Percentiles rank a stretch among this genome's conserved stretches.
phyloP scores from a whole-genome alignment of 2,329 filamentous ascomycete genomes.

The Ophiostoma ips region DNA sequence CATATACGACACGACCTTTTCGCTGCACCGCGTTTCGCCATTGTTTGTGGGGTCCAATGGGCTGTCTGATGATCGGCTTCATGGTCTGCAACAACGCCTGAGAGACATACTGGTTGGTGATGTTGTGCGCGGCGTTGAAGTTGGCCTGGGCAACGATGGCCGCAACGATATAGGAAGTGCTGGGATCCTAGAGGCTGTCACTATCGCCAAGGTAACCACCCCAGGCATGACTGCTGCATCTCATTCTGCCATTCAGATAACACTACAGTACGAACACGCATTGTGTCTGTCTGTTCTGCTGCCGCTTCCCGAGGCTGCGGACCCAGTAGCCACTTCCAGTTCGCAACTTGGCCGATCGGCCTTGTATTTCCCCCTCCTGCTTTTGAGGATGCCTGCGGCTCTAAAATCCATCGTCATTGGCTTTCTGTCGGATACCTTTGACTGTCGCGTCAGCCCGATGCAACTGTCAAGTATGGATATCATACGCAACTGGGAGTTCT shows the following conservation, averaged over 20 bases:
- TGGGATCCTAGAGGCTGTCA: conserved; percentile 32
- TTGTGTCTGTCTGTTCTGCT: conserved; percentile 37
- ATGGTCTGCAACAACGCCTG: conserved; percentile 31
- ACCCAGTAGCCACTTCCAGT: not conserved
- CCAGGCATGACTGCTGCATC: conserved; percentile 16
- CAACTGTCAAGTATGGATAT: conserved; percentile 37
- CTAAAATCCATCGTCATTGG: conserved; percentile 34
- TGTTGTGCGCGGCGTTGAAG: conserved; percentile 45
- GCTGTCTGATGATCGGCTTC: conserved; percentile 27
- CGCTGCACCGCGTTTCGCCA: conserved; percentile 40
- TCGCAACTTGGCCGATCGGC: conserved; percentile 16
- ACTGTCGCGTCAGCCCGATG: conserved; percentile 39
- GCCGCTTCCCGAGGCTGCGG: conserved; percentile 19
- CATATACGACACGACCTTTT: conserved; percentile 45
- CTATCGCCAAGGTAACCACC: conserved; percentile 31
- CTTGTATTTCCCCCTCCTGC: conserved; percentile 37
- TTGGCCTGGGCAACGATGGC: conserved; percentile 26
- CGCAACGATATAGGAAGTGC: conserved; percentile 26
- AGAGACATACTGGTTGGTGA: conserved; percentile 44
- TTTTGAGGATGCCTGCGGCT: conserved; percentile 41
- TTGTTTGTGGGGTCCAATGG: conserved; percentile 31
- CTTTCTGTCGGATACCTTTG: conserved; percentile 40
- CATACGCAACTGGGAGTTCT: conserved; percentile 35
- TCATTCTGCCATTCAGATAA: conserved; percentile 27
- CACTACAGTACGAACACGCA: conserved; percentile 39